phyloP scores from a whole-genome alignment of 352 stramenopile species.

The Phytophthora niederhauseri region DNA sequence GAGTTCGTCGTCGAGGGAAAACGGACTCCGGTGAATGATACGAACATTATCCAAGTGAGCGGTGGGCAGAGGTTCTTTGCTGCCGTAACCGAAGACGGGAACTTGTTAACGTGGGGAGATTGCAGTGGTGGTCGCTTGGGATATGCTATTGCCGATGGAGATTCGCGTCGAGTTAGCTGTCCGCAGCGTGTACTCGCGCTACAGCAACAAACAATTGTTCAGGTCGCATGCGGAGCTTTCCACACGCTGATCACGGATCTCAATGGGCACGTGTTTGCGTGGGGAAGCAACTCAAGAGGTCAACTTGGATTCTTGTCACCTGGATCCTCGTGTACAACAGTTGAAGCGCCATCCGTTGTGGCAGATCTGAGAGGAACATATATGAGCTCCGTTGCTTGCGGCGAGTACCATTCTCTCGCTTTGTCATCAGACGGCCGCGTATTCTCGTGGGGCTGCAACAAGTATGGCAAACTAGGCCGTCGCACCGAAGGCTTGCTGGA shows the following conservation, averaged over 20 bases:
- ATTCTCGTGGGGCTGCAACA: conserved; percentile 80
- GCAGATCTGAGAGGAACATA: conserved; percentile 59
- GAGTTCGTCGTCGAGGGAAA: conserved; percentile 25
- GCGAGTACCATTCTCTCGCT: conserved; percentile 75
- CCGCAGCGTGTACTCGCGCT: conserved; percentile 49
- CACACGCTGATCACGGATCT: conserved; percentile 72
- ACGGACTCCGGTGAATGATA: background rate
- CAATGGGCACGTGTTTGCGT: conserved; percentile 78
- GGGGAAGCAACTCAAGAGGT: conserved; percentile 63
- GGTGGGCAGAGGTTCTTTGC: conserved; percentile 69
- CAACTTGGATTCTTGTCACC: conserved; percentile 54
- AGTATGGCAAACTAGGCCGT: conserved; percentile 66
- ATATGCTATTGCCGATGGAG: conserved; percentile 50
- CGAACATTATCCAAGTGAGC: conserved; percentile 43
- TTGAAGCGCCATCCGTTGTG: conserved; percentile 47
- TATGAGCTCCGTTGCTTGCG: conserved; percentile 65
- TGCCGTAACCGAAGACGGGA: conserved; percentile 44
- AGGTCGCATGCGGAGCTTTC: conserved; percentile 74
- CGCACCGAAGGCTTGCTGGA: conserved; percentile 43
- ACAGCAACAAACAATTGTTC: conserved; percentile 42
- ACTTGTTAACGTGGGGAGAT: conserved; percentile 69
- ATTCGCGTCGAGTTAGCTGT: conserved; percentile 42
- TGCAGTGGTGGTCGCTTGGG: conserved; percentile 63
- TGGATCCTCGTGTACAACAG: conserved; percentile 20
- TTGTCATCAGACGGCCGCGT: conserved; percentile 64